Conservation (phyloP, 257 asterid species). For the Lycium ferocissimum region DNA sequence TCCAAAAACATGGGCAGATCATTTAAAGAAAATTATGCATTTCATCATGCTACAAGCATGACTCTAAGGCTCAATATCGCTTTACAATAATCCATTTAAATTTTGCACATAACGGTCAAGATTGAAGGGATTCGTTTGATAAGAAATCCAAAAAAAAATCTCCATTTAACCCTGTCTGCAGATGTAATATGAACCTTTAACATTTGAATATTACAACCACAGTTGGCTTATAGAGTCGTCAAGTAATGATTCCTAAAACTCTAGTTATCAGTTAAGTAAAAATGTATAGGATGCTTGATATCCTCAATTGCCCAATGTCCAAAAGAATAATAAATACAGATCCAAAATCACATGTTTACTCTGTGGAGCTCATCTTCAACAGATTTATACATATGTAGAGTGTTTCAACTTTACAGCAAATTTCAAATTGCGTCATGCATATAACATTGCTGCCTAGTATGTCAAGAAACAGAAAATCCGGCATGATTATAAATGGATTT, state of each 20-base stretch:
- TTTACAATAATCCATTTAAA: not conserved
- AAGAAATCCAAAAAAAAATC: not conserved
- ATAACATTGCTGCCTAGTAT: not conserved
- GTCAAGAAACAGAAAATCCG: not conserved
- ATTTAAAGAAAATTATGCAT: not conserved
- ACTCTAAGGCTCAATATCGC: not conserved
- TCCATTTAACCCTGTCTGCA: not conserved
- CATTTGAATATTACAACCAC: constrained; percentile 8
- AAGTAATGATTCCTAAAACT: constrained; percentile 1
- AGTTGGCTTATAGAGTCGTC: not conserved
- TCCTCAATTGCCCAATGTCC: not conserved
- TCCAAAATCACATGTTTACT: not conserved
- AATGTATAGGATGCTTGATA: not conserved
- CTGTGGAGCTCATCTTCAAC: not conserved
- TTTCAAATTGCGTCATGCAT: not conserved
- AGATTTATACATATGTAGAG: not conserved
- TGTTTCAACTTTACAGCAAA: not conserved
- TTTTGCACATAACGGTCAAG: not conserved
- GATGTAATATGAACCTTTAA: constrained; percentile 24
- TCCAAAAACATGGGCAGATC: not conserved
- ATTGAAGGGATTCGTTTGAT: not conserved
- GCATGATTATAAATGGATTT: not conserved
- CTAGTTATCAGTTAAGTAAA: not conserved
- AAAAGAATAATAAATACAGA: not conserved
- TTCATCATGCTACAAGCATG: too few species aligned